Base-by-base conservation (phyloP, 768 basidiomycete genomes). In the Chiua virens region DNA sequence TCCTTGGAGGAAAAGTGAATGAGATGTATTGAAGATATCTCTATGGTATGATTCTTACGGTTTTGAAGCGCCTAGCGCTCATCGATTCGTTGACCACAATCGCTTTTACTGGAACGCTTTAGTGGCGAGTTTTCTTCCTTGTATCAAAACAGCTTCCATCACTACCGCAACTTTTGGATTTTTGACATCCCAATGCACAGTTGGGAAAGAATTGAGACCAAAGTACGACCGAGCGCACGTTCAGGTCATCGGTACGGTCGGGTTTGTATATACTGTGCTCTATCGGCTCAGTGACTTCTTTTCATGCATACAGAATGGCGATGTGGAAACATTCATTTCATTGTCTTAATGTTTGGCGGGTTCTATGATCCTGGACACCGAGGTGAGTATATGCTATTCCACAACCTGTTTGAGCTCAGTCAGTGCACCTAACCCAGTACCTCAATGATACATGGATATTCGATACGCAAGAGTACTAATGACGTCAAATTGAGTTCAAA, bases 141-240 rank as follows among this genome's bases (percentile, higher is more conserved):
- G 7, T 77, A 88, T 56, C 92, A 94, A 66, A 92, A 82, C 30
- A 82, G 81, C 0, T 92, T 94, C 66, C 89, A 92, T 54, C 91
- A 94, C 59, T 95, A 92, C 62, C 81, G 89, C 40, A 89, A 94
- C 62, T 85, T 95, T 62, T 94, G 94, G 88, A 79, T 79, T 42
- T 95, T 95, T 62, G 89, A 92, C 56, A 81, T 96, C 21, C 61
- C 77, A 3, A 85, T 83, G 0, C 88, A 91, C 54, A 70, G 78
- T 0, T 96, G 94, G 93, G 90, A 95, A 57, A 75, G 90, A 8
- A 89, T 94, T 45, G 93, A 95, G 34, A 92, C 90, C 5, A 93
- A 91, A 62, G 66, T 86, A 14, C 76, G 82, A 22, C 93, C 92
- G 0, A 85, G 80, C 35, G 88, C 91, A 7, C 75, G 92, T 37